Conservation (phyloP, 2,329 filamentous ascomycete genomes). For the Phyllosticta capitalensis region DNA sequence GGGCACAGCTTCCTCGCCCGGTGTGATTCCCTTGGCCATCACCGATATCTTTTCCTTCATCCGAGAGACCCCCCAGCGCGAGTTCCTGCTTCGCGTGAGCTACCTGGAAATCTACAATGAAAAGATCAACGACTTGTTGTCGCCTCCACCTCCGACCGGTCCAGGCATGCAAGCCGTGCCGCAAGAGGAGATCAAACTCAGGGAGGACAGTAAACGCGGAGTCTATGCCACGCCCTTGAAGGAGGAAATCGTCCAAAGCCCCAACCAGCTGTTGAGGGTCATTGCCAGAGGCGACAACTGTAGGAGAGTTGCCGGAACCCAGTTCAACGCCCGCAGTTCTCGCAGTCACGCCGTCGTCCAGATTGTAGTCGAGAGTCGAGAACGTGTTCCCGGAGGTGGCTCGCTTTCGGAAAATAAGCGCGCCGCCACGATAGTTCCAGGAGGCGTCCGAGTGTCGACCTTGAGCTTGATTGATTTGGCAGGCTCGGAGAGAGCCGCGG, state of each 20-base stretch:
- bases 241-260: constrained; percentile 97
- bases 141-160: constrained; percentile 54
- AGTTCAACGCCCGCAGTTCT: constrained; percentile 94
- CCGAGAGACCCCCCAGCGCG: constrained; percentile 85
- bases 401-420: constrained; percentile 33
- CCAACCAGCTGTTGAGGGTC: constrained; percentile 85
- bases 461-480: constrained; percentile 93
- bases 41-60: constrained; percentile 99
- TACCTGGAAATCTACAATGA: constrained; percentile 99
- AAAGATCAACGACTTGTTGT: constrained; percentile 87
- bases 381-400: constrained; percentile 56
- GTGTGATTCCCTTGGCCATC: constrained; percentile 93
- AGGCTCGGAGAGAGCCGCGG: constrained; percentile 90
- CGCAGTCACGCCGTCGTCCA: constrained; percentile 97
- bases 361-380: constrained; percentile 94
- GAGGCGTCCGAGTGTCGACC: constrained; percentile 90
- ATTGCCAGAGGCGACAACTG: constrained; percentile 92
- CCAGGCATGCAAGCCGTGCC: constrained; percentile 33
- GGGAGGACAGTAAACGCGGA: constrained; percentile 90
- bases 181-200: constrained; percentile 92
- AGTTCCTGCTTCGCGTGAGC: constrained; percentile 91
- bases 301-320: constrained; percentile 82
- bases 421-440: constrained; percentile 44
- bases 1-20: constrained; percentile 87
- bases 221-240: constrained; percentile 95